Evolutionary conservation across 1,284 basidiomycete species (phyloP).

Genomic region (Pseudozyma tsukubaensis): DNA sequence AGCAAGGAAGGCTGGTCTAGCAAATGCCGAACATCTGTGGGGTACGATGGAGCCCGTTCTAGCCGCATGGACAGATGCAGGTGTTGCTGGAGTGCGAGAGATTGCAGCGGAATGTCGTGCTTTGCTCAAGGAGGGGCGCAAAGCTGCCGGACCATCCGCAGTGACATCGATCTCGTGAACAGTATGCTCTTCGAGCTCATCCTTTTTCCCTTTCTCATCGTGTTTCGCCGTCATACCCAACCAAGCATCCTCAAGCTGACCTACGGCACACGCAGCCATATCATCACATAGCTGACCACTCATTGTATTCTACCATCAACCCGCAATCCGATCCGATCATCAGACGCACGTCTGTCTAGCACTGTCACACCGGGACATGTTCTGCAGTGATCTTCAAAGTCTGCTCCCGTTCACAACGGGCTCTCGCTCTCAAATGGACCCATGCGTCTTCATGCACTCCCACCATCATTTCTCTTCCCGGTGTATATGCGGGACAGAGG

Average conservation of each 20-base stretch:
- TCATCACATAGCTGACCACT: not conserved
- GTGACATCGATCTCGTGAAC: not conserved
- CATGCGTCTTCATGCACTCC: too few species aligned
- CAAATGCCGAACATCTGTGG: constrained; percentile 55
- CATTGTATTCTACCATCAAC: constrained; percentile 5
- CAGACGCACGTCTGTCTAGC: not conserved
- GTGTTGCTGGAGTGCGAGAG: constrained; percentile 50
- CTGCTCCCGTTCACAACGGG: too few species aligned
- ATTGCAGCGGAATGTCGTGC: constrained; percentile 53
- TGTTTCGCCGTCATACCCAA: not conserved
- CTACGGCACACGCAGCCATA: not conserved
- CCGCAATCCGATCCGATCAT: not conserved
- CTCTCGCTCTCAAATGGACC: too few species aligned
- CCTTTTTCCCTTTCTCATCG: not conserved
- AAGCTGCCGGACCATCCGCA: constrained; percentile 10
- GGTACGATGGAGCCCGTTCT: constrained; percentile 54
- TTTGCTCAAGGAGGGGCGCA: constrained; percentile 51
- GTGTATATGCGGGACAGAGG: too few species aligned
- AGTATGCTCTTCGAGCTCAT: not conserved
- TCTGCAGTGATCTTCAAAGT: too few species aligned
- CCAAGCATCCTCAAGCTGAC: not conserved
- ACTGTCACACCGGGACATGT: not conserved
- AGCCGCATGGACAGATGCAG: constrained; percentile 54
- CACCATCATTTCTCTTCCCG: too few species aligned
- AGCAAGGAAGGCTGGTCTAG: constrained; percentile 33